Evolutionary conservation across 257 asterid genomes (phyloP), one percentile per base, ranked within the genome.

Genomic region (Handroanthus guayacan): DNA sequence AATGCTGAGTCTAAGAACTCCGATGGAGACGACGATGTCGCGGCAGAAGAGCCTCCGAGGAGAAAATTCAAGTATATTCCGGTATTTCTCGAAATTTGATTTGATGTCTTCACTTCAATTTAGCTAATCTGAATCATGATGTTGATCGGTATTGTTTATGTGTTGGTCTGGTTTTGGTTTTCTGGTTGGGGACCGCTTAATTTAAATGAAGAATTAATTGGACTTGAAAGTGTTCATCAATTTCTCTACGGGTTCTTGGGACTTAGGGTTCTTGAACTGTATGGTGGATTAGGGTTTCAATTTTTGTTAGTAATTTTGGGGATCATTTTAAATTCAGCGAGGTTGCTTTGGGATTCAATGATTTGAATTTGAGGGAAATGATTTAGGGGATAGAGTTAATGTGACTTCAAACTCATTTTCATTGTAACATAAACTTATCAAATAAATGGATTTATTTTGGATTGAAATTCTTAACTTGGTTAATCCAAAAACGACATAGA

Each of bases 31-130:
- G 93, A 80, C 51, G 82, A 9, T 69, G 79, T 45, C 12, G 84
- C 79, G 5, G 81, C 20, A 5, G 97, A 94, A 80, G 93, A 89
- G 84, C 86, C 87, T n/a, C 97, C 87, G 6, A 90, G 77, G 82
- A 92, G 83, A 16, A 88, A 86, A 84, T 88, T 94, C 77, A 94
- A 89, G 87, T 92, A 89, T 81, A 90, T 94, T 78, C 99, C 99
- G 97, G 99, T 94, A 88, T 37, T 84, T 58, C 50, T 74, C 58
- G 44, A 44, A 69, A 65, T 62, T 74, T 79, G 34, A 55, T 60
- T 67, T 65, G 71, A 55, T 63, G 61, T 13, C 43, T 67, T 65
- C 68, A 55, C 58, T 61, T 13, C 43, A 1, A 43, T 56, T 78
- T 72, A 6, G n/a, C 44, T 69, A 20, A 1, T 14, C 5, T 6